A percentile compares a stretch with the other conserved stretches of the same genome.
Conservation (phyloP, 2,329 filamentous ascomycete genomes). For the Colletotrichum nymphaeae region DNA sequence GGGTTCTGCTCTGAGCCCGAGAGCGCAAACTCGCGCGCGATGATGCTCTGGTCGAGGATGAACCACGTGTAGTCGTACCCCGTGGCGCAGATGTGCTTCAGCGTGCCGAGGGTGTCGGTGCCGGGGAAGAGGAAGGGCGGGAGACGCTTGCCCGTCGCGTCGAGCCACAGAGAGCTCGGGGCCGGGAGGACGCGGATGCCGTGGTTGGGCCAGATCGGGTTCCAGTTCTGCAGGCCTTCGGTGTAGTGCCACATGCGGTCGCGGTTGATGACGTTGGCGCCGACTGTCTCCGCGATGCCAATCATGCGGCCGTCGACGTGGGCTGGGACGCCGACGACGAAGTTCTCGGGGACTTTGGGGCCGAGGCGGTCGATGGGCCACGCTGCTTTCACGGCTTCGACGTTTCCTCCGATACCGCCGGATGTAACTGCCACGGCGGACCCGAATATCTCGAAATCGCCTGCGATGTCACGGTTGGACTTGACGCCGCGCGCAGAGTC, state of each 20-base stretch:
- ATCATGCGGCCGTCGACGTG: slow-evolving; percentile 76
- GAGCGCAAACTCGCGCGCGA: slow-evolving; percentile 70
- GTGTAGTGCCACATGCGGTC: slow-evolving; percentile 77
- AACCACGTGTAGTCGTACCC: slow-evolving; percentile 75
- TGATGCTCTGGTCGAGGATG: slow-evolving; percentile 67
- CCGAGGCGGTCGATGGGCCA: slow-evolving; percentile 71
- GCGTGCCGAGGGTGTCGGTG: slow-evolving; percentile 66
- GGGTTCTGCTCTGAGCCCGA: slow-evolving; percentile 74
- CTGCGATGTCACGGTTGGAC: slow-evolving; percentile 59
- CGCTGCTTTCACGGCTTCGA: slow-evolving; percentile 67
- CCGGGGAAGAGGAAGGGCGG: slow-evolving; percentile 68
- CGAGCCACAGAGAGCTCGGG: slow-evolving; percentile 72
- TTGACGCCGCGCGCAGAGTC: slow-evolving; percentile 62
- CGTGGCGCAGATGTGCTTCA: slow-evolving; percentile 69
- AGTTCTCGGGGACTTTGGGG: slow-evolving; percentile 63
- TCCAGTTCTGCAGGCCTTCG: slow-evolving; percentile 71
- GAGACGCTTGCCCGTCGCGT: slow-evolving; percentile 68
- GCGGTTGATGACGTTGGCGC: slow-evolving; percentile 68
- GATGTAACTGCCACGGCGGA: slow-evolving; percentile 65
- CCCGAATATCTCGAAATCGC: slow-evolving; percentile 64
- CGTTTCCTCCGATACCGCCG: slow-evolving; percentile 70
- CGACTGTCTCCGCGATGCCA: slow-evolving; percentile 62
- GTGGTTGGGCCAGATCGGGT: slow-evolving; percentile 70
- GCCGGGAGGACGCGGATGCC: slow-evolving; percentile 71
- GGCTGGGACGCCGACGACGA: slow-evolving; percentile 70